These are phyloP conservation scores for Cinchona pubescens DNA, from an alignment of 257 asterid genomes.

Conservation along the genomic window DNA sequence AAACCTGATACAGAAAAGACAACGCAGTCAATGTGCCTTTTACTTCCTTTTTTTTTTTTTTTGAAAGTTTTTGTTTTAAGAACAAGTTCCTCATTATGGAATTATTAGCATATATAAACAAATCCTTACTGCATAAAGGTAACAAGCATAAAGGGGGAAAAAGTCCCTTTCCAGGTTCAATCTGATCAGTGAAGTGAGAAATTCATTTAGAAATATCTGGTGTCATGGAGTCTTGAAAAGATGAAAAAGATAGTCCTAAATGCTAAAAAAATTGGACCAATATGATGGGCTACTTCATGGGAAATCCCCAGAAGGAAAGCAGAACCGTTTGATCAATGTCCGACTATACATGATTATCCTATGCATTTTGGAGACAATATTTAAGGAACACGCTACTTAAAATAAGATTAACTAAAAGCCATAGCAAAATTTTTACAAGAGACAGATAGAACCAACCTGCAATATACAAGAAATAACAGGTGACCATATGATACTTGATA, in stretches of 20 bases:
- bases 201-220: background rate
- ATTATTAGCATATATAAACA: background rate
- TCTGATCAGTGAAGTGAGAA: too few species aligned
- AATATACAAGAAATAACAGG: constrained; percentile 77
- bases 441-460: constrained; percentile 51
- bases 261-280: background rate
- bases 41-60: background rate
- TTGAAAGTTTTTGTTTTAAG: background rate
- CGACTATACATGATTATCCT: background rate
- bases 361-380: constrained; percentile 1
- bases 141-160: background rate
- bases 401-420: constrained; percentile 3
- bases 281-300: background rate
- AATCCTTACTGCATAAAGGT: background rate
- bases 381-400: constrained; percentile 7
- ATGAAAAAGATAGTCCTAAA: background rate
- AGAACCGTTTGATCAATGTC: background rate
- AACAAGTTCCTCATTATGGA: background rate
- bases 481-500: constrained; percentile 89
- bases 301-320: background rate
- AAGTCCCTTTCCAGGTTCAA: background rate
- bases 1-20: constrained; percentile 50
- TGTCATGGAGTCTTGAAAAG: background rate
- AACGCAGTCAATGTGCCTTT: constrained; percentile 13
- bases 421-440: background rate